Percentiles rank a stretch among this genome's conserved stretches.
These are phyloP conservation scores for Reutealis trisperma DNA, from an alignment of 345 rosid species.

Conservation along the genomic window DNA sequence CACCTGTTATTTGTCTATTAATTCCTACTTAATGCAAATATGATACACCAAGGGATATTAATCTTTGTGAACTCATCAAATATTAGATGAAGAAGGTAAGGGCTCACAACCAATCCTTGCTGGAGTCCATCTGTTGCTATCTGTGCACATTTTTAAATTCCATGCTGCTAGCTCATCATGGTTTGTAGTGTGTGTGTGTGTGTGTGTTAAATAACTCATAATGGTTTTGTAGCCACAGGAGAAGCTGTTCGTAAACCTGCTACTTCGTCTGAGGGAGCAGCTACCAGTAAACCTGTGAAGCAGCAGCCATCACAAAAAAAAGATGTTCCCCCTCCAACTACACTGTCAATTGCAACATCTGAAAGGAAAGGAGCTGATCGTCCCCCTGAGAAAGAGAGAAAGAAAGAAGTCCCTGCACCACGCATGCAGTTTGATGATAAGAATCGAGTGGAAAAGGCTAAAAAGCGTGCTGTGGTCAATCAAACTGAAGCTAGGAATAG, in stretches of 20 bases:
- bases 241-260: slow-evolving; percentile 25
- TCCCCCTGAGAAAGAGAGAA: slow-evolving; percentile 75
- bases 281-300: slow-evolving; percentile 22
- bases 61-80: no score
- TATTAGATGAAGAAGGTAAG: no score
- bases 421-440: slow-evolving; percentile 81
- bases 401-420: slow-evolving; percentile 68
- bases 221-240: slow-evolving; percentile 38
- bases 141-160: background rate
- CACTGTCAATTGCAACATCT: slow-evolving; percentile 50
- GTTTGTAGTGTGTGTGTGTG: no score
- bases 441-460: slow-evolving; percentile 87
- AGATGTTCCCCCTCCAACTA: slow-evolving; percentile 21
- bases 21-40: no score
- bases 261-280: slow-evolving; percentile 8
- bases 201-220: no score
- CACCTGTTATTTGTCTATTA: no score
- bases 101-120: no score
- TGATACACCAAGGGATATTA: no score
- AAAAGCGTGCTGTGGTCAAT: slow-evolving; percentile 82
- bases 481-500: slow-evolving; percentile 86
- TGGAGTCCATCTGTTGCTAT: background rate
- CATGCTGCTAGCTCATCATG: slow-evolving; percentile 10
- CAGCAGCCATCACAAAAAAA: slow-evolving; percentile 23
- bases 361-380: slow-evolving; percentile 81